Evolutionary conservation across 83 land plant genomes (phyloP).

Genomic region (Diphasiastrum complanatum): DNA sequence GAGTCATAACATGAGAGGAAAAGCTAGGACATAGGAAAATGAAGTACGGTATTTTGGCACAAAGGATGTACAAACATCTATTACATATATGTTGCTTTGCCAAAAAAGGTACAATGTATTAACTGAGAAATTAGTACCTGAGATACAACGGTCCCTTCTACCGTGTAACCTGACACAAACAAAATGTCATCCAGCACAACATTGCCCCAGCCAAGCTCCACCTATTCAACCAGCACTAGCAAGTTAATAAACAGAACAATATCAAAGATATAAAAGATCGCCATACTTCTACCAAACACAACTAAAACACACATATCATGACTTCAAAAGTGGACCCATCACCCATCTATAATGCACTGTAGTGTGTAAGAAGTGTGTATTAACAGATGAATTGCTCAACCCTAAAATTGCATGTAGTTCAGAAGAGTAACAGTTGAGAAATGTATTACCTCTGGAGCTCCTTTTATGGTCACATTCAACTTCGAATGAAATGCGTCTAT

Average conservation of each 20-base stretch:
- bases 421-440: no score
- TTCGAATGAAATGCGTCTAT: constrained; percentile 19
- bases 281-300: not conserved
- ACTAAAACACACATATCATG: not conserved
- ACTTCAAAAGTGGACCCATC: no score
- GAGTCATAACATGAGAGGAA: no score
- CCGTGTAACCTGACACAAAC: constrained; percentile 66
- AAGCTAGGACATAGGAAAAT: no score
- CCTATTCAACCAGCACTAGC: constrained; percentile 30
- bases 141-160: constrained; percentile 69
- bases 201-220: constrained; percentile 70
- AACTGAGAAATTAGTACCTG: constrained; percentile 44
- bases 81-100: no score
- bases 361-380: no score
- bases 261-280: not conserved
- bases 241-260: not conserved
- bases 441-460: constrained; percentile 15
- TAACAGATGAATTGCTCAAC: no score
- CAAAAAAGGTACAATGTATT: no score
- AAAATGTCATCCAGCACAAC: constrained; percentile 53
- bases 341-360: no score
- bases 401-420: no score
- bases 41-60: not conserved
- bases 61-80: not conserved
- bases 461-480: constrained; percentile 16